Percentiles rank a stretch among this genome's conserved stretches.
phyloP scores from a whole-genome alignment of 2,329 filamentous ascomycete species.

The Phialophora chinensis region DNA sequence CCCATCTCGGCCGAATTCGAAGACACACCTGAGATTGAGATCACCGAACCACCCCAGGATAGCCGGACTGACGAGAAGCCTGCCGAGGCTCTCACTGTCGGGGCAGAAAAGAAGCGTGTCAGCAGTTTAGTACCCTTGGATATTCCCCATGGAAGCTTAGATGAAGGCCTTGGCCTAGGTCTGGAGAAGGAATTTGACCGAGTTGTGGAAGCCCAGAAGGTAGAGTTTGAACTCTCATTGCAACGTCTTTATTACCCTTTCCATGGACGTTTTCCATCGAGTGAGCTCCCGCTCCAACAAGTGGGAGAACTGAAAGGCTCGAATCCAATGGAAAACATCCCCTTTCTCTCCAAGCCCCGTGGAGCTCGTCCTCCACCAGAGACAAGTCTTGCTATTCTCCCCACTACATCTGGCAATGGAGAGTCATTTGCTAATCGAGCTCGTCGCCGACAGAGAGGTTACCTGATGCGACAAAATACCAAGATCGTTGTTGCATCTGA shows the following conservation, averaged over 20 bases:
- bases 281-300: slow-evolving; percentile 28
- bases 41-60: not conserved
- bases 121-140: slow-evolving; percentile 81
- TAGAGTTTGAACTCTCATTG: slow-evolving; percentile 63
- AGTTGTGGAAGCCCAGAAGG: slow-evolving; percentile 96
- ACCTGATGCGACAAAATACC: slow-evolving; percentile 97
- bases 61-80: slow-evolving; percentile 8
- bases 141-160: slow-evolving; percentile 72
- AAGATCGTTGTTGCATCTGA: slow-evolving; percentile 93
- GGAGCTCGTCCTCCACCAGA: slow-evolving; percentile 25
- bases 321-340: slow-evolving; percentile 32
- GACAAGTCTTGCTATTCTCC: slow-evolving; percentile 13
- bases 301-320: slow-evolving; percentile 29
- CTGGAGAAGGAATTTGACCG: slow-evolving; percentile 92
- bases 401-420: slow-evolving; percentile 27
- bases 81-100: slow-evolving; percentile 1
- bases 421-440: slow-evolving; percentile 67
- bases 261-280: slow-evolving; percentile 39
- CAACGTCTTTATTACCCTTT: slow-evolving; percentile 45
- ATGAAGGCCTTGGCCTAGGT: slow-evolving; percentile 77
- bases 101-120: slow-evolving; percentile 56
- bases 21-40: slow-evolving; percentile 11
- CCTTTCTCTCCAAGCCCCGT: slow-evolving; percentile 34
- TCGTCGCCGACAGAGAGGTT: slow-evolving; percentile 81
- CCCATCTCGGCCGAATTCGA: slow-evolving; percentile 26